Evolutionary conservation across 2,329 filamentous ascomycete species (phyloP).

Genomic region (Nemania sp.): DNA sequence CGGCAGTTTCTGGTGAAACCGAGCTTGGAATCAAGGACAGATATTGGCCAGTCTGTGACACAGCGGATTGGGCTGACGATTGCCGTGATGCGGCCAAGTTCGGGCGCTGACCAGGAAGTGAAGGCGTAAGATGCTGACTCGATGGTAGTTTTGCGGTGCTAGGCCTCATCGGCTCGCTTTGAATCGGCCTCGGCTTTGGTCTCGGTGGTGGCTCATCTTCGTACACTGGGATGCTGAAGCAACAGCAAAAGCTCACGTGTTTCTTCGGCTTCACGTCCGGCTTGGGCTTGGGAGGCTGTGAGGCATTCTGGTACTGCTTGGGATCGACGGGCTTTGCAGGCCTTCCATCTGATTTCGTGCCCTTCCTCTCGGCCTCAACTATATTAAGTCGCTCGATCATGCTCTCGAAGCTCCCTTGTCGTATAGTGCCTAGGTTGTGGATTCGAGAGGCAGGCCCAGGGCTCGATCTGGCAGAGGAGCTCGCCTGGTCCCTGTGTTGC

Average conservation of each 20-base stretch:
- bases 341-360: constrained; percentile 30
- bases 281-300: constrained; percentile 31
- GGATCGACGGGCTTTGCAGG: constrained; percentile 26
- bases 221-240: constrained; percentile 54
- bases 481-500: constrained; percentile 91
- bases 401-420: constrained; percentile 82
- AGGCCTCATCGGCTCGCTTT: constrained; percentile 39
- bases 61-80: constrained; percentile 34
- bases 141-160: constrained; percentile 37
- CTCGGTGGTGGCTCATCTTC: constrained; percentile 46
- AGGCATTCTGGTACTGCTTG: constrained; percentile 31
- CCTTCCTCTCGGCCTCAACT: constrained; percentile 61
- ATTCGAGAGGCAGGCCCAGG: constrained; percentile 48
- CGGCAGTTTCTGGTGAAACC: constrained; percentile 68
- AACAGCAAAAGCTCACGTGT: constrained; percentile 52
- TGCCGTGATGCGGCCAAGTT: constrained; percentile 29
- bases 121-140: constrained; percentile 34
- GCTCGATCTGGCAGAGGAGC: constrained; percentile 49
- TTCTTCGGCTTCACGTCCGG: constrained; percentile 37
- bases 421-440: constrained; percentile 61
- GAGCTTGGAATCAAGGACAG: constrained; percentile 70
- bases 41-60: constrained; percentile 49
- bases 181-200: constrained; percentile 53
- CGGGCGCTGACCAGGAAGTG: constrained; percentile 37
- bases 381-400: constrained; percentile 78